These are phyloP conservation scores for Pneumocystis jirovecii DNA, from an alignment of 1,139 yeast species.

Conservation along the genomic window DNA sequence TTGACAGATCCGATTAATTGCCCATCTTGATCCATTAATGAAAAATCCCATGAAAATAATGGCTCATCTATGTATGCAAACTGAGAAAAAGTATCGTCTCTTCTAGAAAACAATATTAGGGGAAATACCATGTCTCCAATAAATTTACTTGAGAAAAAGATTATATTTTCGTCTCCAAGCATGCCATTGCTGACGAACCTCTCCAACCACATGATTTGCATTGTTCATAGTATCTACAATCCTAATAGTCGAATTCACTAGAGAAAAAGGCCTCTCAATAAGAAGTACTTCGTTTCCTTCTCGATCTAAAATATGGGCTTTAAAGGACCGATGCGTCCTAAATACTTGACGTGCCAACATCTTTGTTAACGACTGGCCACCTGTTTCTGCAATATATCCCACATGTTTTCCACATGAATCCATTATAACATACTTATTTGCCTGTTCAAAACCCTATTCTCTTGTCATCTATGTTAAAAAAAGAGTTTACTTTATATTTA, in stretches of 20 bases:
- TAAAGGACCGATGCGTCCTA: conserved; percentile 30
- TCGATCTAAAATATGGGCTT: conserved; percentile 62
- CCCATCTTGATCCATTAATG: conserved; percentile 46
- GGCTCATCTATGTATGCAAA: conserved; percentile 82
- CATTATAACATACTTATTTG: conserved; percentile 56
- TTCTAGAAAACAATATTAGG: neutral
- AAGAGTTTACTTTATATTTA: neutral
- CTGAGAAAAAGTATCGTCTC: conserved; percentile 38
- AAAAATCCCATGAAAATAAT: conserved; percentile 72
- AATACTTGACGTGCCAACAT: conserved; percentile 67
- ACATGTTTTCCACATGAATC: conserved; percentile 57
- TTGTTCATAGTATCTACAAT: conserved; percentile 20
- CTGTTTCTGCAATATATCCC: conserved; percentile 55
- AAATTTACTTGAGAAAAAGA: conserved; percentile 31
- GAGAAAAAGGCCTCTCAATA: conserved; percentile 57
- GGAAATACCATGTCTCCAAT: neutral
- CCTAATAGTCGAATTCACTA: conserved; percentile 76
- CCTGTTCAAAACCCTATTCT: conserved; percentile 65
- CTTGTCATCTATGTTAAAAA: neutral
- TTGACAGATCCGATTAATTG: conserved; percentile 61
- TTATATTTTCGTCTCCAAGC: conserved; percentile 80
- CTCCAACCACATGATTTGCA: conserved; percentile 49
- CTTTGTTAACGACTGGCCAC: conserved; percentile 26
- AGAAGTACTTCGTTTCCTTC: conserved; percentile 47
- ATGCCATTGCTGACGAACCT: conserved; percentile 86